Base-by-base conservation (phyloP, 441 rosid genomes). In the Biscutella laevigata region DNA sequence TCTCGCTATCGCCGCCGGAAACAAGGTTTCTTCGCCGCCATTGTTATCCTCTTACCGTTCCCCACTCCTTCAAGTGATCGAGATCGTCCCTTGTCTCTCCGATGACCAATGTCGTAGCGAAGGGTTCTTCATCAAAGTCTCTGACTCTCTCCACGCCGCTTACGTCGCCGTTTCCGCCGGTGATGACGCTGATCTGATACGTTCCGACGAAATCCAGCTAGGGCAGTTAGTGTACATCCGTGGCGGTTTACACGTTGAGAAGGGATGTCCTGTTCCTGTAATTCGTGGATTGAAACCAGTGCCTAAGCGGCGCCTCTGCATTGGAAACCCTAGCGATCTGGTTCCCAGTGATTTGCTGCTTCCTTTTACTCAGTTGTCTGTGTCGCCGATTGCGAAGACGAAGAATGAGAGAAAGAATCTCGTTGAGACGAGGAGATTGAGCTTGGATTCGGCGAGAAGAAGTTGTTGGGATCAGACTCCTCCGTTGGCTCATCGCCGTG, bases 61-160 rank as follows among this genome's bases (percentile, higher is more conserved):
- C 1, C 71, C 78, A 2, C 83, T 78, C 14, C 76, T 78, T 14
- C 80, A 78, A 27, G 80, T 75, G 6, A 56, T 73, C 4, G 80
- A 75, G 66, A 78, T 78, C 47, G 67, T 75, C 7, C 78, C 83
- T 0, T 71, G 76, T 14, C 68, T 66, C 53, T 62, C 70, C 11
- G 76, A 75, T n/a, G 53, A 78, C 50, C 83, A 69, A 9, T 78
- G 77, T 74, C 70, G 72, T 19, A 73, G 66, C 70, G 68, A 61
- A 20, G 68, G 72, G 1, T 78, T 78, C 73, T 78, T 75, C 54
- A 11, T 78, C 61, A 78, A 73, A 64, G 68, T 78, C 54, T 75
- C 83, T 10, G 83, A 75, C 58, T 78, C 83, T 41, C 71, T 71
- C 28, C 80, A 78, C 59, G 67, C 73, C 7, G 73, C 80, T 33